A percentile compares a stretch with the other conserved stretches of the same genome.
phyloP scores from a whole-genome alignment of 768 basidiomycete genomes.

The Collybia nuda region DNA sequence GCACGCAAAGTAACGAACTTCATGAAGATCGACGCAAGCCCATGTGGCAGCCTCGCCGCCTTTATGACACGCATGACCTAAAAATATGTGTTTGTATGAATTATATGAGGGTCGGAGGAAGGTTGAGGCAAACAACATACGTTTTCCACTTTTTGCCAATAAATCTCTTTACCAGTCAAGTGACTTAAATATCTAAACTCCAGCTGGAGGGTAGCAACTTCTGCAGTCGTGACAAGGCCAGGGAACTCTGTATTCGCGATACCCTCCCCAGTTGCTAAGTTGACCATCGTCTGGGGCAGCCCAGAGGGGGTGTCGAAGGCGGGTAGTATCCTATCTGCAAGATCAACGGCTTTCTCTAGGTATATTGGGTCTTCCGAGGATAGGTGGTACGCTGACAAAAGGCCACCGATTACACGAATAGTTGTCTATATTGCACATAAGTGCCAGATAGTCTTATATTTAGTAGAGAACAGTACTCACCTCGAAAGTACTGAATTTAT shows the following conservation, averaged over 20 bases:
- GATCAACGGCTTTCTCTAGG: constrained; percentile 75
- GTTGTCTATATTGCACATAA: constrained; percentile 60
- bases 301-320: constrained; percentile 82
- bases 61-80: constrained; percentile 72
- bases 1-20: constrained; percentile 40
- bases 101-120: not conserved
- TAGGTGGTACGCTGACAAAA: constrained; percentile 84
- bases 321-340: constrained; percentile 83
- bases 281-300: constrained; percentile 78
- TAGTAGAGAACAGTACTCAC: constrained; percentile 38
- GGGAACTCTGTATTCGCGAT: constrained; percentile 58
- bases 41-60: constrained; percentile 58
- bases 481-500: constrained; percentile 87
- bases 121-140: constrained; percentile 33
- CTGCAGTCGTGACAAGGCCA: constrained; percentile 75
- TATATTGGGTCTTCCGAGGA: constrained; percentile 66
- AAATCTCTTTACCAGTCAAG: constrained; percentile 73
- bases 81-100: not conserved
- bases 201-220: constrained; percentile 86
- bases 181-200: constrained; percentile 88
- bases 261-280: constrained; percentile 63
- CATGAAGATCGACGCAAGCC: constrained; percentile 84
- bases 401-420: constrained; percentile 88
- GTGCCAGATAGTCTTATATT: not conserved
- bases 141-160: constrained; percentile 80